These are phyloP conservation scores for Lipomyces kockii DNA, from an alignment of 805 yeast species.

Conservation along the genomic window DNA sequence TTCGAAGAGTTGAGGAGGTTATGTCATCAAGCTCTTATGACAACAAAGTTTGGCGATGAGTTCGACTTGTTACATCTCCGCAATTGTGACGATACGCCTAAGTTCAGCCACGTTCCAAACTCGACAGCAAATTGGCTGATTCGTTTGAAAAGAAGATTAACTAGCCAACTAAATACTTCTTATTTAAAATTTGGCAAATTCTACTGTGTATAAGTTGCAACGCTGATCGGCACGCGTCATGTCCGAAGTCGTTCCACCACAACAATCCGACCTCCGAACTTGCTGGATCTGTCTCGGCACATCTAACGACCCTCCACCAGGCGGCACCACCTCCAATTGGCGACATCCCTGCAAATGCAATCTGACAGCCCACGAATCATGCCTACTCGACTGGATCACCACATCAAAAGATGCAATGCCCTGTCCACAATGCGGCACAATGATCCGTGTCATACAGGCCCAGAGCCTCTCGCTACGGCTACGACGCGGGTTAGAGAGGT, in stretches of 20 bases:
- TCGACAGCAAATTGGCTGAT: neutral
- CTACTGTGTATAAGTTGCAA: neutral
- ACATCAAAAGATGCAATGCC: slow-evolving; percentile 17
- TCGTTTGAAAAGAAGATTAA: neutral
- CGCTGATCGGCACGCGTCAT: neutral
- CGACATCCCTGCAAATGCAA: slow-evolving; percentile 54
- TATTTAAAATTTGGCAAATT: neutral
- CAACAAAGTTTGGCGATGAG: neutral
- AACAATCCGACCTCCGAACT: slow-evolving; percentile 41
- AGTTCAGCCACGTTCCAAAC: neutral
- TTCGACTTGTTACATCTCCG: neutral
- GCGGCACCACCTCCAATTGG: slow-evolving; percentile 49
- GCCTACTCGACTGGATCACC: slow-evolving; percentile 50
- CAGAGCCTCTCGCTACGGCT: slow-evolving; percentile 11
- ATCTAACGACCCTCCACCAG: slow-evolving; percentile 44
- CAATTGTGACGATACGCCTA: neutral
- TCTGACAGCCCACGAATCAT: slow-evolving; percentile 52
- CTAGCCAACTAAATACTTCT: neutral
- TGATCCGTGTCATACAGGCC: slow-evolving; percentile 12
- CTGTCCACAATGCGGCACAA: slow-evolving; percentile 33
- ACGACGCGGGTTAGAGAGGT: slow-evolving; percentile 18
- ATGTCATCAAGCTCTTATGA: no score
- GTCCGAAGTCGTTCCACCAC: neutral
- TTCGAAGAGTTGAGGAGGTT: no score
- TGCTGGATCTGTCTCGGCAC: slow-evolving; percentile 48